Evolutionary conservation across 2,329 filamentous ascomycete species (phyloP).

Genomic region (Hirsutella minnesotensis): DNA sequence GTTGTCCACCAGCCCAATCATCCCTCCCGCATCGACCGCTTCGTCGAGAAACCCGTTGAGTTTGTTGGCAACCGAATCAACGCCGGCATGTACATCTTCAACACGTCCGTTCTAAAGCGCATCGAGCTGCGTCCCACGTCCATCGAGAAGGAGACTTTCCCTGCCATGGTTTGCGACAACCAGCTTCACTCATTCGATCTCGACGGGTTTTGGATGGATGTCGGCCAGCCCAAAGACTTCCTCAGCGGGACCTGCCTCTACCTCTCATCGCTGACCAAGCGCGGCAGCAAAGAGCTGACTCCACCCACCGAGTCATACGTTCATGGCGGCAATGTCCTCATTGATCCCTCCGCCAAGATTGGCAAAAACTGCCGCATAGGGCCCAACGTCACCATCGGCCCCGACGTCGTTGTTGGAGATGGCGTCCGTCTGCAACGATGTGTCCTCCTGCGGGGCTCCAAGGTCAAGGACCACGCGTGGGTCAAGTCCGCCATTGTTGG

Average conservation of each 20-base stretch:
- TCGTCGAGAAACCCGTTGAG: slow-evolving; percentile 98
- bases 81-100: slow-evolving; percentile 95
- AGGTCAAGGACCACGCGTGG: slow-evolving; percentile 98
- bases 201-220: slow-evolving; percentile 98
- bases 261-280: slow-evolving; percentile 85
- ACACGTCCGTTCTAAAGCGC: slow-evolving; percentile 77
- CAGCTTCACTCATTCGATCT: slow-evolving; percentile 92
- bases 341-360: slow-evolving; percentile 89
- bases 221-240: slow-evolving; percentile 98
- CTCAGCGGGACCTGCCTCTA: slow-evolving; percentile 92
- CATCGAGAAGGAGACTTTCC: slow-evolving; percentile 98
- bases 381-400: slow-evolving; percentile 92
- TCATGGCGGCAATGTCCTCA: slow-evolving; percentile 88
- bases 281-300: slow-evolving; percentile 72
- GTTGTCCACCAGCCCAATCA: slow-evolving; percentile 94
- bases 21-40: slow-evolving; percentile 86
- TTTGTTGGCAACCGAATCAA: slow-evolving; percentile 99
- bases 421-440: slow-evolving; percentile 90
- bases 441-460: slow-evolving; percentile 77
- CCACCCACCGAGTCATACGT: slow-evolving; percentile 67
- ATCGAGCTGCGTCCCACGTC: slow-evolving; percentile 95
- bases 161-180: slow-evolving; percentile 78
- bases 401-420: slow-evolving; percentile 83
- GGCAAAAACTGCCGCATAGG: slow-evolving; percentile 98
- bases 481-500: slow-evolving; percentile 97